These are phyloP conservation scores for Saksenaea vasiformis DNA, from an alignment of 371 early-diverging fungal genomes.

Conservation along the genomic window DNA sequence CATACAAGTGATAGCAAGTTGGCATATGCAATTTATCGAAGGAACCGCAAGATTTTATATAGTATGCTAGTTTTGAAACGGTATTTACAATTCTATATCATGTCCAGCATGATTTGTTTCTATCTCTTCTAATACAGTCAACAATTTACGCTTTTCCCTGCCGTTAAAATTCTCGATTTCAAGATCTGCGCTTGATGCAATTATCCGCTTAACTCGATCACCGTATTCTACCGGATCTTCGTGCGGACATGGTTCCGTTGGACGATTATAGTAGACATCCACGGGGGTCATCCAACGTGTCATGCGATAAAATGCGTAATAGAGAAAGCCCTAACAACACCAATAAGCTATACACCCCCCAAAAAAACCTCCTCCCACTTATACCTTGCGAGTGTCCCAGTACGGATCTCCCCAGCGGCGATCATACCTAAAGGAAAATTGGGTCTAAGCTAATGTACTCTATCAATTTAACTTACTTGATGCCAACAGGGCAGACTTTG, in stretches of 20 bases:
- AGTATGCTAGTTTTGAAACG: background rate
- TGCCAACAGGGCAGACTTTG: conserved; percentile 44
- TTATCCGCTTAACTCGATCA: conserved; percentile 26
- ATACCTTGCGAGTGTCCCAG: conserved; percentile 44
- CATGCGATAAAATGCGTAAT: conserved; percentile 49
- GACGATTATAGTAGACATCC: conserved; percentile 32
- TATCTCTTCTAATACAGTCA: conserved; percentile 20
- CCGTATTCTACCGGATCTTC: conserved; percentile 32
- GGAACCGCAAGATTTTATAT: background rate
- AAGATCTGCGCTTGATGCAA: conserved; percentile 26
- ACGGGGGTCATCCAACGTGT: conserved; percentile 45
- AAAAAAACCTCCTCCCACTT: background rate
- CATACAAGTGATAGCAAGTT: no score
- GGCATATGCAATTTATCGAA: no score
- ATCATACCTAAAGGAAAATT: conserved; percentile 24
- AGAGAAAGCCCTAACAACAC: conserved; percentile 30
- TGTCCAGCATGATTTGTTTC: conserved; percentile 1
- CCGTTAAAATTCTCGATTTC: conserved; percentile 42
- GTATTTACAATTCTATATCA: background rate
- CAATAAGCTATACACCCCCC: background rate
- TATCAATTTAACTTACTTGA: conserved; percentile 29
- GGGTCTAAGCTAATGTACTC: background rate
- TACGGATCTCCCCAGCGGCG: conserved; percentile 41
- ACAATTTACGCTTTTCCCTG: conserved; percentile 40
- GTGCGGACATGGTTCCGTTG: conserved; percentile 13